Conservation (phyloP, 805 yeast species). For the Pichia occidentalis region DNA sequence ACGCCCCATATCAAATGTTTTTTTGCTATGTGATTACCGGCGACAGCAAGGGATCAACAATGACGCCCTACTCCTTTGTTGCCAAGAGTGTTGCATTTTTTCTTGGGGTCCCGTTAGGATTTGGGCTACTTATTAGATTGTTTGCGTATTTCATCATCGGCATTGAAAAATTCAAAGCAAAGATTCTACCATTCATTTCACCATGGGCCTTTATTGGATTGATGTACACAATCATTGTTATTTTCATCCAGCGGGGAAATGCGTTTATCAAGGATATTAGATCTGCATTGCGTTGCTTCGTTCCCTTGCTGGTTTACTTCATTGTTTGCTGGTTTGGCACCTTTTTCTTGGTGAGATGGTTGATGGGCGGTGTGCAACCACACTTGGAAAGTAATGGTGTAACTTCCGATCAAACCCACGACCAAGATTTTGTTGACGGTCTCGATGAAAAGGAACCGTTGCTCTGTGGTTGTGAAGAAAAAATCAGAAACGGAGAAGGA, state of each 20-base stretch:
- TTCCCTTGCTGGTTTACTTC: slow-evolving; percentile 45
- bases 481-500: slow-evolving; percentile 13
- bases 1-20: slow-evolving; percentile 46
- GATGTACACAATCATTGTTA: slow-evolving; percentile 44
- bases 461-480: slow-evolving; percentile 38
- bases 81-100: slow-evolving; percentile 46
- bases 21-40: slow-evolving; percentile 40
- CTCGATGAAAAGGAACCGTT: slow-evolving; percentile 10
- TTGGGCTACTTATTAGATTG: slow-evolving; percentile 40
- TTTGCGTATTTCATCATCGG: slow-evolving; percentile 25
- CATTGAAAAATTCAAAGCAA: slow-evolving; percentile 27
- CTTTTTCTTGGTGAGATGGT: slow-evolving; percentile 32
- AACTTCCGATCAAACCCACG: no score
- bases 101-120: slow-evolving; percentile 45
- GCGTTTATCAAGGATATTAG: slow-evolving; percentile 42
- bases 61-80: slow-evolving; percentile 33
- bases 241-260: slow-evolving; percentile 46
- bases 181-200: slow-evolving; percentile 35
- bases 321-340: slow-evolving; percentile 41
- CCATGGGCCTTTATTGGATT: slow-evolving; percentile 49
- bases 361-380: slow-evolving; percentile 16
- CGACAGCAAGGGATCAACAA: slow-evolving; percentile 15
- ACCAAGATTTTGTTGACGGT: no score
- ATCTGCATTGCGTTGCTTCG: slow-evolving; percentile 42
- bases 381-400: slow-evolving; percentile 12